Base-by-base conservation (phyloP, 2,329 filamentous ascomycete species). In the Monosporascus sp. region DNA sequence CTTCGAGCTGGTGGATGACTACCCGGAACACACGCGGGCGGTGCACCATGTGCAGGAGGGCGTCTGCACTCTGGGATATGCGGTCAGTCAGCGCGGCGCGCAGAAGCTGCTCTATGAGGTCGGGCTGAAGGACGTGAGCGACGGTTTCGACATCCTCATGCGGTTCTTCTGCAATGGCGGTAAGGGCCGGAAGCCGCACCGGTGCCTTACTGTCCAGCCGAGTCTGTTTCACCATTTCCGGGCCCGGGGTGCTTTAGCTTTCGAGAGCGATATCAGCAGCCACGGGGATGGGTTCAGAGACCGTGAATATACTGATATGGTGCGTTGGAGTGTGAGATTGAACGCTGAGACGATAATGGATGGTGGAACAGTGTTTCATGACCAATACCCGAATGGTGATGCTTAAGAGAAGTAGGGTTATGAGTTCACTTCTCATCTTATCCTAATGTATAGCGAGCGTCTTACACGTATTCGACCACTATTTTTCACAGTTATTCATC, bases 181-280 rank as follows among this genome's bases (percentile, higher is more conserved):
- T 36, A 51, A 66, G 9, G 69, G 68, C 1, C 62, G 69, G 52
- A 57, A 60, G 48, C 52, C 69, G 51, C 65, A 71, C 50, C 69
- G 67, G 36, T 71, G 76, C 61, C 37, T 79, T 54, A 66, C 69
- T 0, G 64, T 70, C 2, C 69, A 72, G 53, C 76, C 75, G 0
- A 65, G 66, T 20, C 61, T 80, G 4, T 75, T 80, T 59, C 71
- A 76, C 16, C 73, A 76, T 19, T 72, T 77, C 56, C 66, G 72
- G 2, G 61, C 70, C 0, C 66, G 66, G 0, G 78, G 76, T 0
- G 60, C 62, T 3, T 57, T 56, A 26, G 59, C 47, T 16, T 58
- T 60, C 0, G 60, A 60, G 49, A 74, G 70, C 49, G 68, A 75
- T 41, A 73, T 74, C 40, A 56, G 57, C 1, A 50, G 64, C 5